Conservation (phyloP, 176 grass and related monocot genomes). For the Zoysia japonica region DNA sequence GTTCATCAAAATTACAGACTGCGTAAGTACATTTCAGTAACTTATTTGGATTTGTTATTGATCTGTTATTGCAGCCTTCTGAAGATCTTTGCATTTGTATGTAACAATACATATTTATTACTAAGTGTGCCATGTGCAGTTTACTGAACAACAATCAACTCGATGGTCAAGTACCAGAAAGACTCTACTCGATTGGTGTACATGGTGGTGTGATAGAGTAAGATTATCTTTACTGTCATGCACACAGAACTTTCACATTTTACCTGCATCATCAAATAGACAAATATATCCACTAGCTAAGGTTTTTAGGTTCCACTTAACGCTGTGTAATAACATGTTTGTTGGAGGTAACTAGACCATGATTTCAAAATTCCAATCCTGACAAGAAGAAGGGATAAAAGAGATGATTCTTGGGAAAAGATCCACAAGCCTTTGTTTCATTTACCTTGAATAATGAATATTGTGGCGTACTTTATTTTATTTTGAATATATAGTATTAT, state of each 20-base stretch:
- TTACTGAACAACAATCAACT: conserved; percentile 90
- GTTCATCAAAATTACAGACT: conserved; percentile 77
- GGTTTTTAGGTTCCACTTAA: conserved; percentile 5
- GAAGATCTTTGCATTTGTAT: background rate
- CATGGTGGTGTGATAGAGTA: conserved; percentile 99
- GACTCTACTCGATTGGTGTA: conserved; percentile 90
- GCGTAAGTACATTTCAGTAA: conserved; percentile 56
- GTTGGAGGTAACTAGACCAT: background rate
- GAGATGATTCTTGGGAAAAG: background rate
- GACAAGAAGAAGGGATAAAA: background rate
- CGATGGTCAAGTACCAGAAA: conserved; percentile 94
- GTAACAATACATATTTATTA: conserved; percentile 13
- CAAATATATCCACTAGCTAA: conserved; percentile 11
- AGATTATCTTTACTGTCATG: conserved; percentile 35
- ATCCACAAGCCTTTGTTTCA: background rate
- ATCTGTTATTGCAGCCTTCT: background rate
- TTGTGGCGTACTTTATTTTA: background rate
- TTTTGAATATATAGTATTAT: background rate
- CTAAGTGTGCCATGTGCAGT: conserved; percentile 45
- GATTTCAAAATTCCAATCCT: background rate
- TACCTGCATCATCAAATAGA: conserved; percentile 13
- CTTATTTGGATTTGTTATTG: conserved; percentile 27
- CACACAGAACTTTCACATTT: background rate
- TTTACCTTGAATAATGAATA: background rate
- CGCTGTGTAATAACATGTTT: background rate